phyloP scores from a whole-genome alignment of 805 yeast genomes.

The Lachancea kluyveri region DNA sequence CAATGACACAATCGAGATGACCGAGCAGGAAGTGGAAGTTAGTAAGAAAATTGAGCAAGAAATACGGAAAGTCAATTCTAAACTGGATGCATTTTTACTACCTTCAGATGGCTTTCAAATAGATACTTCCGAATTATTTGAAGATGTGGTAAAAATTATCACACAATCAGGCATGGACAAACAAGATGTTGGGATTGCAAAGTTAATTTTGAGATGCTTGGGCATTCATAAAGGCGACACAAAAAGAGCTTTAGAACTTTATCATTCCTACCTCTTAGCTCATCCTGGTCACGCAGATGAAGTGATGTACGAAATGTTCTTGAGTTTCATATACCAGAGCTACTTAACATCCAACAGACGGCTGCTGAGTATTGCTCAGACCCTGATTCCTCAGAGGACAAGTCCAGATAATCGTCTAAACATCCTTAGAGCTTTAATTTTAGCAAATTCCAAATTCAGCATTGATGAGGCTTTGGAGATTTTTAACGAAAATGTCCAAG shows the following conservation, averaged over 20 bases:
- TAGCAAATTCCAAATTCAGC: conserved; percentile 37
- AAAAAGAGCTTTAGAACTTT: conserved; percentile 32
- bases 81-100: conserved; percentile 3
- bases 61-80: conserved; percentile 4
- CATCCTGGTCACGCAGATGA: conserved; percentile 36
- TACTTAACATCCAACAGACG: conserved; percentile 28
- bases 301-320: conserved; percentile 37
- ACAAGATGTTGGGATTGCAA: conserved; percentile 22
- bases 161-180: conserved; percentile 31
- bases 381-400: conserved; percentile 25
- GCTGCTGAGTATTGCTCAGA: conserved; percentile 35
- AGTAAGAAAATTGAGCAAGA: conserved; percentile 4
- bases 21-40: conserved; percentile 15
- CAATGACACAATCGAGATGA: conserved; percentile 6
- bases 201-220: conserved; percentile 14
- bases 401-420: conserved; percentile 27
- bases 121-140: conserved; percentile 8
- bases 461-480: conserved; percentile 35
- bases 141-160: conserved; percentile 21
- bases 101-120: background rate
- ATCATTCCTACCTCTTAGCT: conserved; percentile 35
- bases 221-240: conserved; percentile 17
- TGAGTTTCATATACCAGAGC: conserved; percentile 37
- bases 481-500: conserved; percentile 41
- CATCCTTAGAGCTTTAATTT: conserved; percentile 36